Evolutionary conservation across 805 yeast species (phyloP), one percentile per base, ranked within the genome.

Genomic region (Kurtzmaniella fragi): DNA sequence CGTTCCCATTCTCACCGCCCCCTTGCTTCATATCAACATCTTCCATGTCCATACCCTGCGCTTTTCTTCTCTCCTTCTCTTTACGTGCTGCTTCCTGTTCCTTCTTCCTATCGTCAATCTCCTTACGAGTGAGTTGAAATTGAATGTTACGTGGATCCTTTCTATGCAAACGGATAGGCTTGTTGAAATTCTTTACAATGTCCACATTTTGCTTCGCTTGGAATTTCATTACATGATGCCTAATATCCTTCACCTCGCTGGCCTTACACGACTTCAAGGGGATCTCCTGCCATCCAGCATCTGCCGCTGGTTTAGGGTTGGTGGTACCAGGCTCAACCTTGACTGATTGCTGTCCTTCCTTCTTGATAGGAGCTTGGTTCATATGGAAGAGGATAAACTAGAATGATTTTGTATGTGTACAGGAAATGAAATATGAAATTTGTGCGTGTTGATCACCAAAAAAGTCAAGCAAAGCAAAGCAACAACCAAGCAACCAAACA

Each of bases 81-180:
- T 50, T 45, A 31, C 53, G 49, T 25, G 48, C 51, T 46, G 50
- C 55, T 42, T 54, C 55, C 53, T 53, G 62, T 48, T 61, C 61
- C 54, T 67, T 47, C 54, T 67, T 58, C 54, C 73, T 48, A 38
- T 72, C 76, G 38, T 83, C 91, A 48, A 84, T 75, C 54, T 85
- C 93, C 42, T 82, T 79, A 50, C 89, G 64, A 2, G 90, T 80
- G 49, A 88, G 67, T 59, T 88, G 95, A 54, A 85, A 85, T 57
- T 90, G 96, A 55, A 91, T 68, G 56, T 87, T 86, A 53, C 88
- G 78, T 1, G 99, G 96, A 60, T 91, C 98, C 56, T 91, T 90
- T 49, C 98, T 74, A 59, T 90, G 97, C 55, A 91, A 66, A 50
- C 96, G 70, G 14, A 90, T 82, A 0, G 99, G 99, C 42, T 76